These are phyloP conservation scores for Passiflora organensis DNA, from an alignment of 345 rosid species.

Conservation along the genomic window DNA sequence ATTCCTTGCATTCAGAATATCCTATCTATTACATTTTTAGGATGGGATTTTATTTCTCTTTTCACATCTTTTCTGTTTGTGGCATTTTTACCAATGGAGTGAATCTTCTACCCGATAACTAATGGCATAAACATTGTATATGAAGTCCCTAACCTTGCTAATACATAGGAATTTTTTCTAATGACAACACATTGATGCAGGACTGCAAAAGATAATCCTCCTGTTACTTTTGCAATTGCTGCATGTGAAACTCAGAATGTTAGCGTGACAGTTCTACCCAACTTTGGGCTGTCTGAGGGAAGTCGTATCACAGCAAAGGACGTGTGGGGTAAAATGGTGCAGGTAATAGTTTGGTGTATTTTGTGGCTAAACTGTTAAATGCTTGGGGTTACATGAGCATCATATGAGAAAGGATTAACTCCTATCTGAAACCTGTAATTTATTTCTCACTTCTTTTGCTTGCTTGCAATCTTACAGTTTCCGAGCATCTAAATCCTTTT, in stretches of 20 bases:
- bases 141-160: not conserved
- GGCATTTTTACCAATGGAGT: not conserved
- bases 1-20: too few species aligned
- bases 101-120: not conserved
- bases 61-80: not conserved
- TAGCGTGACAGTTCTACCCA: conserved; percentile 77
- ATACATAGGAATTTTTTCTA: conserved; percentile 11
- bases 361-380: not conserved
- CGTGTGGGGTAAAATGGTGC: conserved; percentile 75
- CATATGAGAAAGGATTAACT: not conserved
- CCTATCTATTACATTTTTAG: too few species aligned
- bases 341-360: conserved; percentile 38
- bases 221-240: conserved; percentile 90
- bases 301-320: conserved; percentile 66
- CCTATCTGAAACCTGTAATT: too few species aligned
- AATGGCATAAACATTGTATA: not conserved
- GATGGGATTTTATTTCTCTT: not conserved
- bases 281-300: conserved; percentile 85
- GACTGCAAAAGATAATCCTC: conserved; percentile 85
- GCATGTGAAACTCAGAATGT: conserved; percentile 97
- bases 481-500: too few species aligned
- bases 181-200: conserved; percentile 37
- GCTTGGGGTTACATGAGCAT: not conserved
- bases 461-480: too few species aligned
- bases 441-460: too few species aligned